These are phyloP conservation scores for Lolium perenne DNA, from an alignment of 176 grass and related monocot species.

Conservation along the genomic window DNA sequence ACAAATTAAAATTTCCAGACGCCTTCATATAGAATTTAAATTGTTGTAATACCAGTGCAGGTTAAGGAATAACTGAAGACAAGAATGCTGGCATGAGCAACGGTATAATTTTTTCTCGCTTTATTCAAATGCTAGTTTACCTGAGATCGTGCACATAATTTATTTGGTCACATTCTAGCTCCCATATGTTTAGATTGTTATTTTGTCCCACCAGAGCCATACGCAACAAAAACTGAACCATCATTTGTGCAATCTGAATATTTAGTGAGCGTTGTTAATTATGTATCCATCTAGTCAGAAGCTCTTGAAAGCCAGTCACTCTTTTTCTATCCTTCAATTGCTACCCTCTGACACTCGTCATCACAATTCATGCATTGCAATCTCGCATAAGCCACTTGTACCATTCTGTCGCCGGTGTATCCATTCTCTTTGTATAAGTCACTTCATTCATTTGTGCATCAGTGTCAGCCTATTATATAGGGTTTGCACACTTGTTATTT, in stretches of 20 bases:
- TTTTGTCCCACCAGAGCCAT: constrained; percentile 15
- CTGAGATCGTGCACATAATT: background rate
- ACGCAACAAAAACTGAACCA: background rate
- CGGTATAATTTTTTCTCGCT: background rate
- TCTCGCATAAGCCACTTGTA: too few relatives aligned
- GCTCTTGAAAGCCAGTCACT: background rate
- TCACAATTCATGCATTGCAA: background rate
- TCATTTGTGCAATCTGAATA: background rate
- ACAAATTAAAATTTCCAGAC: background rate
- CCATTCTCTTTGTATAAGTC: background rate
- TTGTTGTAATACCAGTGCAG: background rate
- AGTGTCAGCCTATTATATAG: background rate
- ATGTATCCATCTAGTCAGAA: background rate
- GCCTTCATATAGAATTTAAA: background rate
- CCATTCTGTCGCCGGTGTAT: background rate
- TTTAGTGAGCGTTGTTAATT: background rate
- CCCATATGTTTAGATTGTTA: background rate
- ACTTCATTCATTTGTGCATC: background rate
- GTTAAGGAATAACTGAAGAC: background rate
- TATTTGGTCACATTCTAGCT: constrained; percentile 3
- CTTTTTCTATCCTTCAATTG: background rate
- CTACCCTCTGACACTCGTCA: background rate
- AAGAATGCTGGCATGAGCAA: background rate
- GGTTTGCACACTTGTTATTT: background rate
- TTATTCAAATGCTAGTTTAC: background rate